phyloP scores from a whole-genome alignment of 2,329 filamentous ascomycete genomes.

The Paecilomyces formosus region DNA sequence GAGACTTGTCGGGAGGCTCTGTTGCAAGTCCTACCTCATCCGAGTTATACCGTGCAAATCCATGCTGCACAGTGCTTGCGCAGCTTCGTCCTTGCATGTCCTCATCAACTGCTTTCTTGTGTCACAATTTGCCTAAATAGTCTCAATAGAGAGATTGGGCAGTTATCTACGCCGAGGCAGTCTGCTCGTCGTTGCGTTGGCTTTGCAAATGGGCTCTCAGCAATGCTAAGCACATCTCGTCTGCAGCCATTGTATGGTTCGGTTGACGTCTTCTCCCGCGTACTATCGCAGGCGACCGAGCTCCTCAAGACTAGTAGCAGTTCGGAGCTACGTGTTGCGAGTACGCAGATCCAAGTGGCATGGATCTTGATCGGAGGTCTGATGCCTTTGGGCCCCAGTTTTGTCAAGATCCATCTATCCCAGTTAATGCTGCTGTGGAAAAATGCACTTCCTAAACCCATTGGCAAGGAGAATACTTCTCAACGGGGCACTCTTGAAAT shows the following conservation, averaged over 20 bases:
- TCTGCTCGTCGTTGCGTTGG: constrained; percentile 79
- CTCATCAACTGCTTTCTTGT: constrained; percentile 82
- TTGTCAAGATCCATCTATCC: constrained; percentile 96
- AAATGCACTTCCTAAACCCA: constrained; percentile 86
- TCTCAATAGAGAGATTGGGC: constrained; percentile 73
- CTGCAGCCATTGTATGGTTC: constrained; percentile 87
- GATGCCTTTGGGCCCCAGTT: constrained; percentile 94
- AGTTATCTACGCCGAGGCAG: constrained; percentile 66
- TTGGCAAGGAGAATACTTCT: constrained; percentile 85
- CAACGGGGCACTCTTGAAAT: constrained; percentile 79
- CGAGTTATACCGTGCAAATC: constrained; percentile 92
- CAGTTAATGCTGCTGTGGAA: constrained; percentile 94
- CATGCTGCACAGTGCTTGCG: constrained; percentile 81
- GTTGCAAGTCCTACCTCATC: constrained; percentile 84
- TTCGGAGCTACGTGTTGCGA: constrained; percentile 82
- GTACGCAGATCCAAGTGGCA: constrained; percentile 92
- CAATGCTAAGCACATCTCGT: constrained; percentile 82
- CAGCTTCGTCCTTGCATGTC: constrained; percentile 80
- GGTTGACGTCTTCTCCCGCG: constrained; percentile 86
- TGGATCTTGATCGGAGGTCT: constrained; percentile 96
- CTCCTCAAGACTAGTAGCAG: constrained; percentile 87
- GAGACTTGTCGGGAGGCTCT: constrained; percentile 81
- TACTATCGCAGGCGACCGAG: constrained; percentile 84
- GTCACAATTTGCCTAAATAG: constrained; percentile 97
- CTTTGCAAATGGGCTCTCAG: constrained; percentile 84